Base-by-base conservation (phyloP, 208 protist genomes). In the Crithidia acanthocephali region DNA sequence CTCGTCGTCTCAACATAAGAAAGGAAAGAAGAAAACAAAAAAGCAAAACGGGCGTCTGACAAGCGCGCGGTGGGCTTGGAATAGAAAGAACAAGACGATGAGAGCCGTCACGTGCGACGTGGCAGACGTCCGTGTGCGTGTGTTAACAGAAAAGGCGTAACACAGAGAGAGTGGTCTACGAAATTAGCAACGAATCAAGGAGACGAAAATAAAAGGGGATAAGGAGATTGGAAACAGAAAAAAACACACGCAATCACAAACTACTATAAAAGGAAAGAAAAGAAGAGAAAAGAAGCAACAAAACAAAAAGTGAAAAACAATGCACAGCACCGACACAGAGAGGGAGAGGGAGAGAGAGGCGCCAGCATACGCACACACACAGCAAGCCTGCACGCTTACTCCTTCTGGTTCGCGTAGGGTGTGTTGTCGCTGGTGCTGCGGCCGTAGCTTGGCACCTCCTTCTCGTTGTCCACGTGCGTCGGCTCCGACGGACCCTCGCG, bases 391-490 rank as follows among this genome's bases (percentile, higher is more conserved):
- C 35, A 11, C 35, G 35, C 33, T 70, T 51, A 51, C 25, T 50
- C 57, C 40, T 50, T 63, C 23, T 33, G 18, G 25, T 63, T 30
- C 13, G 40, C 25, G 25, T 63, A 63, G 6, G 57, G 57, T 10
- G 57, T 63, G 40, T 33, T 51, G 37, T 51, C 57, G 23, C 40
- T 50, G 20, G 25, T 63, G 57, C 40, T 50, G 57, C 57, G 40
- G 9, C 7, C 20, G 57, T 25, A 30, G 37, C 9, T 20, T 2
- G 57, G 40, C 8, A 23, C 57, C 40, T 63, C 57, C 57, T 33
- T 63, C 25, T 7, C 25, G 2, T 30, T 9, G n/a, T 63, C 25
- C 22, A 33, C 57, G 57, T 50, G 25, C 25, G 57, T 63, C 57
- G 57, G 40, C 57, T 63, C 57, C n/a, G 40, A 28, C 5, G 37